A percentile compares a stretch with the other conserved stretches of the same genome.
phyloP scores from a whole-genome alignment of 345 rosid genomes.

The Brassica cretica region DNA sequence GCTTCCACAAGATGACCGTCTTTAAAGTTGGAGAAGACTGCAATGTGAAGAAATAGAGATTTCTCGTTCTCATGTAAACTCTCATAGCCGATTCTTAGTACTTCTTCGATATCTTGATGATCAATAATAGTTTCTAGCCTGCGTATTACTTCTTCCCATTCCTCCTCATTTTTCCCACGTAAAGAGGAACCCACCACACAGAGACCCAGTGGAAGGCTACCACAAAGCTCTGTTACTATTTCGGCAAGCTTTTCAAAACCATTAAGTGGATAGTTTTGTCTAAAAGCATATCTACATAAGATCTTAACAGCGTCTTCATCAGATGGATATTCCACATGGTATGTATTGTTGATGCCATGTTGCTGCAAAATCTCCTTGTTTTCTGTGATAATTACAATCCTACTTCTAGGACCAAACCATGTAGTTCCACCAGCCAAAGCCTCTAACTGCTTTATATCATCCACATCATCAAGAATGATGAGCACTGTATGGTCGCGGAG shows the following conservation, averaged over 20 bases:
- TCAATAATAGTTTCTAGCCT: conserved; percentile 2
- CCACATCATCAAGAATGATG: conserved; percentile 27
- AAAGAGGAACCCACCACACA: conserved; percentile 22
- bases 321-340: conserved; percentile 10
- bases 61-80: conserved; percentile 14
- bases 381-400: conserved; percentile 21
- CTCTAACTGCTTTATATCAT: not conserved
- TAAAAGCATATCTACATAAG: conserved; percentile 18
- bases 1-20: not conserved
- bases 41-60: conserved; percentile 7
- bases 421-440: not conserved
- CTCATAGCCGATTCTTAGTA: not conserved
- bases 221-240: not conserved
- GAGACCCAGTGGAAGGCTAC: conserved; percentile 33
- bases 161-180: not conserved
- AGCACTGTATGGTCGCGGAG: not conserved
- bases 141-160: not conserved
- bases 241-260: not conserved
- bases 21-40: not conserved
- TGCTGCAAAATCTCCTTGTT: conserved; percentile 12
- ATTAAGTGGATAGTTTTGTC: not conserved
- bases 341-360: not conserved
- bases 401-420: conserved; percentile 26
- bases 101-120: not conserved
- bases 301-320: conserved; percentile 8